phyloP scores from a whole-genome alignment of 768 basidiomycete genomes.

The Amanita rimosa region DNA sequence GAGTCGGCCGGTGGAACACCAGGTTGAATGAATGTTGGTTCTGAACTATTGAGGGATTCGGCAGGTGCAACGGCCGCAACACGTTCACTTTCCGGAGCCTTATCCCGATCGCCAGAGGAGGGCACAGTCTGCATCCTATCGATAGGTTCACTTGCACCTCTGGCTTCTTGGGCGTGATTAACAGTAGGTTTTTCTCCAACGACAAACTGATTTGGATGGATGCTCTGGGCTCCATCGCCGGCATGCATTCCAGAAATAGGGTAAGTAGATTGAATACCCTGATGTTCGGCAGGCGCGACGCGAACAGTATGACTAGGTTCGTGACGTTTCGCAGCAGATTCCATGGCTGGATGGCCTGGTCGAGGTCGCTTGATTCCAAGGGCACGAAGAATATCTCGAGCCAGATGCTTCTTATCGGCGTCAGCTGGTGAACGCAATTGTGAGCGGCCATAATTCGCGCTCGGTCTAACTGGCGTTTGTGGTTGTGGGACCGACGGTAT shows the following conservation, averaged over 20 bases:
- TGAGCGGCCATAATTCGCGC: neutral
- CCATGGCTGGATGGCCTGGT: neutral
- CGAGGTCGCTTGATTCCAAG: slow-evolving; percentile 20
- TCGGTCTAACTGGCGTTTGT: neutral
- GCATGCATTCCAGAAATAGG: neutral
- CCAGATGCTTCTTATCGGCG: slow-evolving; percentile 25
- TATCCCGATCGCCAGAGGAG: neutral
- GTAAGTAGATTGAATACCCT: neutral
- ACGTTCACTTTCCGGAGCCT: neutral
- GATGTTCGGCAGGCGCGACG: neutral
- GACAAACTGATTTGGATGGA: neutral
- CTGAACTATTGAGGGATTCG: neutral
- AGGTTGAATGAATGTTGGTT: neutral
- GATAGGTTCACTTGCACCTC: neutral
- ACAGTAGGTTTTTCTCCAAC: neutral
- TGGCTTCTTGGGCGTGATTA: neutral
- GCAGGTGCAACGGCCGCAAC: neutral
- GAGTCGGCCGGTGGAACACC: too few species aligned
- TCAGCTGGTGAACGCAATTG: slow-evolving; percentile 2
- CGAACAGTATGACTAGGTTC: neutral
- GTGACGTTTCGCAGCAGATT: neutral
- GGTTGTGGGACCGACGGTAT: neutral
- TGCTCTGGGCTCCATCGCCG: neutral
- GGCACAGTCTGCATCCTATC: neutral
- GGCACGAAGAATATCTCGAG: slow-evolving; percentile 44